Percentiles rank a stretch among this genome's conserved stretches.
Conservation (phyloP, 305 asterid genomes). For the Fraxinus sp. region DNA sequence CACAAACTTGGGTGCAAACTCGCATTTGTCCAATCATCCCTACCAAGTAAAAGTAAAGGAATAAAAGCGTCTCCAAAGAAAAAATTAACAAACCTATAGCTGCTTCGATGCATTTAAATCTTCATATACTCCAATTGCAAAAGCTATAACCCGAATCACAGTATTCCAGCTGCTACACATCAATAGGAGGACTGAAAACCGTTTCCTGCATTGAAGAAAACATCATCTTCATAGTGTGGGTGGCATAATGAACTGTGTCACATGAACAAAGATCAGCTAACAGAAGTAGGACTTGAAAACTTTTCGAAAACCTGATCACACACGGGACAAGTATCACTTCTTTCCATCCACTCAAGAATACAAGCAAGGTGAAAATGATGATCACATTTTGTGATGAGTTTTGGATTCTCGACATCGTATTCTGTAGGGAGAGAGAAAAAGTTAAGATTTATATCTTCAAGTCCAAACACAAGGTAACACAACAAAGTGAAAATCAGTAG, state of each 20-base stretch:
- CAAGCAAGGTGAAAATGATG: slow-evolving; percentile 91
- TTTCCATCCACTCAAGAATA: slow-evolving; percentile 95
- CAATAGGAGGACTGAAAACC: slow-evolving; percentile 50
- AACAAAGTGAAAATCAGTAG: slow-evolving; percentile 6
- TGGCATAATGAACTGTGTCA: slow-evolving; percentile 2
- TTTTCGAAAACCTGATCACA: slow-evolving; percentile 65
- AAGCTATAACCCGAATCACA: slow-evolving; percentile 7
- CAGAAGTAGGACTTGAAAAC: background rate
- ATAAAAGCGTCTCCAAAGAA: background rate
- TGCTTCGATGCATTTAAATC: background rate
- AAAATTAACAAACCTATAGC: background rate
- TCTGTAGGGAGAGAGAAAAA: slow-evolving; percentile 43
- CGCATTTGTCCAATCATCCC: background rate
- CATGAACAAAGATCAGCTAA: background rate
- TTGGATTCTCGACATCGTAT: slow-evolving; percentile 85
- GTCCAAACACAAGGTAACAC: slow-evolving; percentile 10
- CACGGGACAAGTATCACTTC: slow-evolving; percentile 86
- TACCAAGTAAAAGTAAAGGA: background rate
- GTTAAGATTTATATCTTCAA: slow-evolving; percentile 8
- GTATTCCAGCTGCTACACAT: slow-evolving; percentile 31
- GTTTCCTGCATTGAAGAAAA: slow-evolving; percentile 63
- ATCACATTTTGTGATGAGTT: slow-evolving; percentile 75
- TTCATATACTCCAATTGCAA: background rate
- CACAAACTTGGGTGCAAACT: background rate
- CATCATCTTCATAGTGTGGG: background rate